Evolutionary conservation across 345 rosid genomes (phyloP), one percentile per base, ranked within the genome.

Genomic region (Hibiscus mutabilis): DNA sequence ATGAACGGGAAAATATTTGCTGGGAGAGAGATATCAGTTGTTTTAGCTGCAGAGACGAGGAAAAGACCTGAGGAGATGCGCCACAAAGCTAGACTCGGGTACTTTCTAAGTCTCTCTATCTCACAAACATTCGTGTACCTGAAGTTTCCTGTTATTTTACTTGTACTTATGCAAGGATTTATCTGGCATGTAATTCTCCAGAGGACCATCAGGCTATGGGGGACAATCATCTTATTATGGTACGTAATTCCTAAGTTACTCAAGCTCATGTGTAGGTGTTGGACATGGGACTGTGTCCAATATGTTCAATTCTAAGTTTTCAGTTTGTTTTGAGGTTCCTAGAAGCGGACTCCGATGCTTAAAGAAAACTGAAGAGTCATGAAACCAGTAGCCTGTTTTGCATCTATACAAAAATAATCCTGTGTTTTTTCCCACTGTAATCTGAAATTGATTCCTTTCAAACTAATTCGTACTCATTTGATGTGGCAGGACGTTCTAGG

Each of bases 51-150:
- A 18, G 99, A 92, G 79, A 76, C 89, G 16, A 86, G 99, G 87
- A 95, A 95, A 84, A 92, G 92, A 81, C 97, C 97, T 0, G 97
- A 92, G 84, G 99, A 95, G 77, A 95, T 95, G 99, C 92, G 96
- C 40, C 91, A 80, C 0, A 90, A 87, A 83, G 15, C 86, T 49
- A 86, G 96, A 81, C 18, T 46, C 25, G 84, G 93, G 93, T 88
- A 77, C 59, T 44, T 42, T 59, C 49, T 25, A 35, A 37, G 15
- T 44, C 59, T 18, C 14, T 51, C 42, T 25, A 47, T 44, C 18
- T 10, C 13, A 58, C 15, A 42, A 46, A 56, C 47, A 57, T 16
- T 24, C 22, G 5, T 18, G 25, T 35, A 70, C 19, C 22, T 10
- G 11, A 1, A 2, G 8, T 44, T 57, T 37, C 35, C 19, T 57